Base-by-base conservation (phyloP, 768 basidiomycete species). In the Coprinellus aureogranulatus region DNA sequence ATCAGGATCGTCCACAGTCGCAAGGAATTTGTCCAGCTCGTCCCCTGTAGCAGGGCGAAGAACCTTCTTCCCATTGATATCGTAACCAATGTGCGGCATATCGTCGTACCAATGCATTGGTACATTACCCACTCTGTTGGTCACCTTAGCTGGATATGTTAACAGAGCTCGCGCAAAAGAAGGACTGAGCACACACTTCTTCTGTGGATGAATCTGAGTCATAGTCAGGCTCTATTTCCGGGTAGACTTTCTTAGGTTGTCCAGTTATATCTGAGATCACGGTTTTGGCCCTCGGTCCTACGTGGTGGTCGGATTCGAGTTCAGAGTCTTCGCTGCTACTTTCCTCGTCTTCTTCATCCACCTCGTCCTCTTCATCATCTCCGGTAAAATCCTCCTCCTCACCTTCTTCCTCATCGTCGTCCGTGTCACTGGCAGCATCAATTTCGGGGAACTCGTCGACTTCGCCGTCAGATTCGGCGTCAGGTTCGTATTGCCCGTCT, bases 31-130 rank as follows among this genome's bases (percentile, higher is more conserved):
- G 78, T 99, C 97, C 53, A 99, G 76, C 71, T 98, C 97, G 67
- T 99, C 97, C 44, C 94, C 94, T 64, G 88, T 87, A 42, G 94
- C 96, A 12, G 97, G 95, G 53, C 94, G 89, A 61, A 98, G 81
- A 48, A 99, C 87, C 69, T 88, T 88, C 75, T 93, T 96, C 54
- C 97, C 97, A 69, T 94, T 85, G 64, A 98, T 87, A 71, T 94
- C 85, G 74, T 99, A 99, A 46, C 97, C 97, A 68, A 99, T 83
- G 73, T 99, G 97, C n/a, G 97, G 97, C 63, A 99, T 78, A 77
- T 98, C 95, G 70, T 98, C 97, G 71, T 99, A 99, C 94, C 96
- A 99, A 67, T 99, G 94, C 82, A 90, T 89, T 46, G 97, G 97
- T 60, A 99, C 78, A 72, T 96, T 83, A 53, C 97, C 97, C 63